Base-by-base conservation (phyloP, 192 early-diverging fungal species). In the Borealophlyctis nickersoniae region DNA sequence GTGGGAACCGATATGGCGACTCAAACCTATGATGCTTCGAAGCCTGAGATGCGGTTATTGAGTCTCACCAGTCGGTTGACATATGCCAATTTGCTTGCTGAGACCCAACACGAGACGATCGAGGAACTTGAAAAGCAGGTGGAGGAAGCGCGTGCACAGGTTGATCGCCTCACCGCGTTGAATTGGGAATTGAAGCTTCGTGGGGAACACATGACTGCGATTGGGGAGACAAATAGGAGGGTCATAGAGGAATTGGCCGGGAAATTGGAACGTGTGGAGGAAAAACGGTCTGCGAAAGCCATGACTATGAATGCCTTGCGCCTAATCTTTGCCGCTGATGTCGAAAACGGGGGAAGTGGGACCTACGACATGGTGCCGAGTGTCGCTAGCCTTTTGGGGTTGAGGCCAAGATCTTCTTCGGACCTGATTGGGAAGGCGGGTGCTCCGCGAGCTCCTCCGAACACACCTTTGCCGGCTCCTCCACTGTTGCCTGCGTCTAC, bases 41-140 rank as follows among this genome's bases (percentile, higher is more conserved):
- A 13, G 22, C 24, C 54, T 22, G 32, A 58, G 52, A 31, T 22
- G 9, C 9, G 22, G 5, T 14, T 70, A 22, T 36, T 70, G n/a
- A 11, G 67, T 24, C 34, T 70, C 4, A 11, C 24, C 2, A 32
- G 56, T 5, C 22, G 48, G 9, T 56, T 70, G 7, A 63, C 68
- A 23, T 70, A 60, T 36, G 52, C 67, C 24, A 31, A n/a, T 36
- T 19, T 49, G 9, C 70, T 72, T 28, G 13, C 24, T 2, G 34
- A 62, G 4, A 70, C 69, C 28, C 69, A 70, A 23, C 4, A 11
- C n/a, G 69, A 70, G 50, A 70, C 69, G 5, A 70, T 70, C 56
- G 36, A 2, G 19, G 60, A 66, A 28, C 57, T 70, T n/a, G 69
- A 70, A 51, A 26, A 9, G 19, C 30, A 32, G 56, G 49, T 70